Evolutionary conservation across 345 rosid genomes (phyloP).

Genomic region (Barbarea vulgaris): DNA sequence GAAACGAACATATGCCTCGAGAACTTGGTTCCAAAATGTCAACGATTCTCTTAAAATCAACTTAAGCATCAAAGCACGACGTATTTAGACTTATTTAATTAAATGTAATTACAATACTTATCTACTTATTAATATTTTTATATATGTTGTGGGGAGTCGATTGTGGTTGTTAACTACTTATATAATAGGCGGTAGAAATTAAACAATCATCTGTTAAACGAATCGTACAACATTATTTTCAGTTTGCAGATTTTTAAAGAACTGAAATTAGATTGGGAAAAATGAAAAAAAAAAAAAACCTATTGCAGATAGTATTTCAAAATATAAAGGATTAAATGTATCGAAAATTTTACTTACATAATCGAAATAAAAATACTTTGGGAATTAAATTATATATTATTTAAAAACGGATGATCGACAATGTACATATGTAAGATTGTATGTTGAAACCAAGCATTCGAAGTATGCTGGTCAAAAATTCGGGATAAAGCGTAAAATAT

Average conservation of each 20-base stretch:
- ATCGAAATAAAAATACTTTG: neutral
- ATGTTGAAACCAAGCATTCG: neutral
- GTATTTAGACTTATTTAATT: constrained; percentile 23
- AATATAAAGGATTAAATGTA: neutral
- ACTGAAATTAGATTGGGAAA: neutral
- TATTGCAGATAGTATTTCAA: neutral
- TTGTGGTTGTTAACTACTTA: constrained; percentile 17
- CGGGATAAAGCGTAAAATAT: neutral
- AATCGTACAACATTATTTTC: neutral
- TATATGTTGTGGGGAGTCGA: constrained; percentile 2
- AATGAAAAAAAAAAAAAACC: neutral
- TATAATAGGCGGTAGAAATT: neutral
- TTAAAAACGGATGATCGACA: neutral
- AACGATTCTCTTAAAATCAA: constrained; percentile 36
- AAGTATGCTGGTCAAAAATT: neutral
- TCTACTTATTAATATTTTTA: neutral
- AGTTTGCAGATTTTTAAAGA: neutral
- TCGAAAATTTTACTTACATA: neutral
- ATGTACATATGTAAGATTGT: neutral
- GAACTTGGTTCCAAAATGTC: constrained; percentile 42
- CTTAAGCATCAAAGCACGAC: constrained; percentile 38
- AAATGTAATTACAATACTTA: constrained; percentile 9
- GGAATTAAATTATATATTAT: neutral
- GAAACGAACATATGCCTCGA: constrained; percentile 38
- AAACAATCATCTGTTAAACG: neutral